These are phyloP conservation scores for Cystobasidium tubakii DNA, from an alignment of 768 basidiomycete species.

Conservation along the genomic window DNA sequence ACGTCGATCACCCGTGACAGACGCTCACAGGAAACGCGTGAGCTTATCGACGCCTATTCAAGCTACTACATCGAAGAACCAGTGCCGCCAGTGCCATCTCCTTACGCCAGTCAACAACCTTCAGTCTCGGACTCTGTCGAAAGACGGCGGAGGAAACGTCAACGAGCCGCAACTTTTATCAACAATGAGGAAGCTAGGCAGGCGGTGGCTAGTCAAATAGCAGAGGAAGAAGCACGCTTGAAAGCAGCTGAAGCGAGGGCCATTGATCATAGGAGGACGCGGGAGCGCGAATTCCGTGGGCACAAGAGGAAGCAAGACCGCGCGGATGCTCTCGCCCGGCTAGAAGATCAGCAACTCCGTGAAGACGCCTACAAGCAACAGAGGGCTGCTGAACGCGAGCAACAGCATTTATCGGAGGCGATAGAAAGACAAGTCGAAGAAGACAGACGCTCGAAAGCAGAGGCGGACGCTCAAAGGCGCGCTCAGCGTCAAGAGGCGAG, in stretches of 20 bases:
- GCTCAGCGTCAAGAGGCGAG: slow-evolving; percentile 7
- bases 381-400: background rate
- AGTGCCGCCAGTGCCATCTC: background rate
- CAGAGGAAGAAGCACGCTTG: slow-evolving; percentile 2
- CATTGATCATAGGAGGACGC: background rate
- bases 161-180: slow-evolving; percentile 26
- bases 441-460: background rate
- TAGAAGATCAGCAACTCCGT: background rate
- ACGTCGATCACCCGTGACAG: slow-evolving; percentile 6
- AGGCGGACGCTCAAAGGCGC: background rate
- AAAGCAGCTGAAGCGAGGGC: background rate
- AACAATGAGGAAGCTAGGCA: slow-evolving; percentile 29
- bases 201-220: background rate
- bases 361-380: slow-evolving; percentile 2
- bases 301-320: background rate
- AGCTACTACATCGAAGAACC: slow-evolving; percentile 23
- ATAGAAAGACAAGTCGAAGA: background rate
- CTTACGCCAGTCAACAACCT: background rate
- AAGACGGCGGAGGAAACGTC: slow-evolving; percentile 20
- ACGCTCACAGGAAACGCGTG: slow-evolving; percentile 11
- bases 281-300: background rate
- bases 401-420: background rate
- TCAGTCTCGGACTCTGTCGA: background rate
- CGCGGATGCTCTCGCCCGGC: slow-evolving; percentile 18
- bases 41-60: slow-evolving; percentile 8